Conservation (phyloP, 148 eudicot genomes). For the Silene latifolia region DNA sequence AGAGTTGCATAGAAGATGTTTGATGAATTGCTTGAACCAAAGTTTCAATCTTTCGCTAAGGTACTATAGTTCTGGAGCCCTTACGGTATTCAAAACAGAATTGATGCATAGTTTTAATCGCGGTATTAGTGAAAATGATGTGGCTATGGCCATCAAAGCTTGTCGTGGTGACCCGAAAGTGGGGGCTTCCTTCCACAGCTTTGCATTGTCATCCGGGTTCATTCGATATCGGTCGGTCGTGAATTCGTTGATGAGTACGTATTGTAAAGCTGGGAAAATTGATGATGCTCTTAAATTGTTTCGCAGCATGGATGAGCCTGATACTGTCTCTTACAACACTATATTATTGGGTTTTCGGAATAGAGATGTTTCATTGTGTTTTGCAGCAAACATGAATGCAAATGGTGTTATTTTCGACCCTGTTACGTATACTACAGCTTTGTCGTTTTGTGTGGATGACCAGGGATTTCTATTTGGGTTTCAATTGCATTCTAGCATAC, state of each 20-base stretch:
- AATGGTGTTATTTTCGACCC: constrained; percentile 61
- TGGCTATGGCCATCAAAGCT: neutral
- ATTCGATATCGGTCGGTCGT: constrained; percentile 39
- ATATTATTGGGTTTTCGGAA: constrained; percentile 65
- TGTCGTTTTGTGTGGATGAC: constrained; percentile 55
- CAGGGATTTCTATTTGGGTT: constrained; percentile 59
- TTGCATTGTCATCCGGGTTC: constrained; percentile 60
- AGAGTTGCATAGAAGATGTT: constrained; percentile 20
- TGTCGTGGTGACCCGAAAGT: neutral
- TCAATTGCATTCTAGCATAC: constrained; percentile 55
- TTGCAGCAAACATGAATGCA: constrained; percentile 57
- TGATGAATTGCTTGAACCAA: constrained; percentile 21
- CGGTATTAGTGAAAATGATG: neutral
- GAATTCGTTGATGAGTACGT: constrained; percentile 87
- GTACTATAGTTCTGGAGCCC: neutral
- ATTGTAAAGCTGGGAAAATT: constrained; percentile 51
- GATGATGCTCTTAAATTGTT: constrained; percentile 45
- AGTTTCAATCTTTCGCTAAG: neutral
- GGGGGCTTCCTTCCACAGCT: constrained; percentile 35
- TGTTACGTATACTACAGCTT: constrained; percentile 56
- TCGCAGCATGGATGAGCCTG: constrained; percentile 42
- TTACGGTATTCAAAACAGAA: neutral
- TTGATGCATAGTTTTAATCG: neutral
- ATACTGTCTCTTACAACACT: constrained; percentile 76
- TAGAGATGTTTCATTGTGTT: constrained; percentile 47